Evolutionary conservation across 2,329 filamentous ascomycete species (phyloP).

Genomic region (Metarhizium brunneum): DNA sequence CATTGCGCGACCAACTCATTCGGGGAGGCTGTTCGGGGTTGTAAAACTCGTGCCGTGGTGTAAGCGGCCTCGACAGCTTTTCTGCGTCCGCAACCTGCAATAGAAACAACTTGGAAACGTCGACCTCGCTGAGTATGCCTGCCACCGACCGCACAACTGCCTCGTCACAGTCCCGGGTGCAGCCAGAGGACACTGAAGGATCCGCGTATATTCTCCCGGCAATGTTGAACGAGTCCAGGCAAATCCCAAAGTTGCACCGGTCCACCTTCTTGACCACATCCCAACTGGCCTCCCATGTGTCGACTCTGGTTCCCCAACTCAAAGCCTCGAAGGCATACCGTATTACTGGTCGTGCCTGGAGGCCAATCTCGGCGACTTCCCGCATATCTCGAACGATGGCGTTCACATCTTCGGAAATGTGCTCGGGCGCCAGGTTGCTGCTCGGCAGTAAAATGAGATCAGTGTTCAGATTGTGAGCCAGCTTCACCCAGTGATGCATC

Average conservation of each 20-base stretch:
- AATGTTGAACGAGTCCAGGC: conserved; percentile 73
- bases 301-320: conserved; percentile 60
- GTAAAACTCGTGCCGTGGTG: conserved; percentile 29
- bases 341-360: conserved; percentile 43
- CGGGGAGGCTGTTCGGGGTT: conserved; percentile 29
- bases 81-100: conserved; percentile 72
- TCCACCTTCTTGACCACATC: conserved; percentile 56
- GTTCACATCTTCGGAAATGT: conserved; percentile 36
- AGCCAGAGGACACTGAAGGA: conserved; percentile 43
- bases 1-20: conserved; percentile 74
- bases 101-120: conserved; percentile 61
- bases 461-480: conserved; percentile 55
- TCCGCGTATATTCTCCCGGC: conserved; percentile 63
- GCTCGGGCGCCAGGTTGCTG: conserved; percentile 48
- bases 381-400: conserved; percentile 54
- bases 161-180: conserved; percentile 43
- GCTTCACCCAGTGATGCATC: conserved; percentile 58
- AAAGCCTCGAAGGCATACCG: conserved; percentile 67
- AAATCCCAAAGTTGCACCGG: conserved; percentile 64
- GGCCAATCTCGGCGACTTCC: conserved; percentile 59
- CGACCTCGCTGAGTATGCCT: conserved; percentile 43
- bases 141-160: conserved; percentile 45
- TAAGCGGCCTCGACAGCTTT: conserved; percentile 50
- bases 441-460: conserved; percentile 69
- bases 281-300: conserved; percentile 67